These are phyloP conservation scores for Alternaria sp. DNA, from an alignment of 2,329 filamentous ascomycete genomes.

Conservation along the genomic window DNA sequence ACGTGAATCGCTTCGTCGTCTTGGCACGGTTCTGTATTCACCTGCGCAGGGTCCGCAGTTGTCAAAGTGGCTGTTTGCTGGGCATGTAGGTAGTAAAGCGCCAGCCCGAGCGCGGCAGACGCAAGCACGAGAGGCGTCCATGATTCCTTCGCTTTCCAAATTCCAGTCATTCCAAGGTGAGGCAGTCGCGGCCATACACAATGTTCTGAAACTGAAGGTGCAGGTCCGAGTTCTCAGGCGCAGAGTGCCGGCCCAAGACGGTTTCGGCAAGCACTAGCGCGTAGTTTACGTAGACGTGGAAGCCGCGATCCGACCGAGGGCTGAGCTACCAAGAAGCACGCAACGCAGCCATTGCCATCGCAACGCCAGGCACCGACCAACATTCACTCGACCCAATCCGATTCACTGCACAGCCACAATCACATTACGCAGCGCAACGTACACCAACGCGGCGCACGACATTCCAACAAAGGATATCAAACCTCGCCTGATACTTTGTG, in stretches of 20 bases:
- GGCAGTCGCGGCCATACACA: constrained; percentile 23
- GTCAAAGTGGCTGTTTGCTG: constrained; percentile 15
- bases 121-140: constrained; percentile 27
- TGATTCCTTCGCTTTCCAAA: constrained; percentile 21
- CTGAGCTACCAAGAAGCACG: constrained; percentile 15
- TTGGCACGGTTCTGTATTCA: constrained; percentile 32
- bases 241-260: constrained; percentile 23
- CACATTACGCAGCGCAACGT: constrained; percentile 38
- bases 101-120: constrained; percentile 29
- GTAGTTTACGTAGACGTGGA: constrained; percentile 44
- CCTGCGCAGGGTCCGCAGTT: constrained; percentile 13
- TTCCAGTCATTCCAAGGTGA: constrained; percentile 17
- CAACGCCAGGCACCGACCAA: constrained; percentile 31
- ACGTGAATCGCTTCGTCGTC: constrained; percentile 31
- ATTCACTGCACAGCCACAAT: constrained; percentile 38
- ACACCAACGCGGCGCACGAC: constrained; percentile 20
- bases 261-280: constrained; percentile 35
- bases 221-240: constrained; percentile 23
- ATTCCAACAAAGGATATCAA: constrained; percentile 11
- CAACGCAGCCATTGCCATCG: constrained; percentile 13
- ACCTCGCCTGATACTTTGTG: constrained; percentile 25
- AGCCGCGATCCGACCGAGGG: constrained; percentile 30
- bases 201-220: constrained; percentile 28
- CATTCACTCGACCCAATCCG: constrained; percentile 5
- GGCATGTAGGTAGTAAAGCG: constrained; percentile 22